Evolutionary conservation across 1,139 yeast species (phyloP).

Genomic region (Lodderomyces beijingensis): DNA sequence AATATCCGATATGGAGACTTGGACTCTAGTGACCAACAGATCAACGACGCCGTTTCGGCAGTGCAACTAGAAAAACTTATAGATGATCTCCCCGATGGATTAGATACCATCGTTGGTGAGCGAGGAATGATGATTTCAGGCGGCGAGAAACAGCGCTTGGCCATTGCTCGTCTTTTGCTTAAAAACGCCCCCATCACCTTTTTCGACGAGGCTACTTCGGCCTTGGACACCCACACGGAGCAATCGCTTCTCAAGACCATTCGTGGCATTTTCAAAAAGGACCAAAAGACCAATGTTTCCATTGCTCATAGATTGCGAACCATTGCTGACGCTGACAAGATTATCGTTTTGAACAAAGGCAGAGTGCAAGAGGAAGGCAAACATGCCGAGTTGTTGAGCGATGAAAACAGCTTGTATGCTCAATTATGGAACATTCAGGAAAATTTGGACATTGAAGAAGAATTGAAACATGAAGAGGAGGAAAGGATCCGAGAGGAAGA

Average conservation of each 20-base stretch:
- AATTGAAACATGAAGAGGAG: slow-evolving; percentile 12
- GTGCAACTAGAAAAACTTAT: slow-evolving; percentile 70
- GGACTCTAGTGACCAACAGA: slow-evolving; percentile 70
- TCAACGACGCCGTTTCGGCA: slow-evolving; percentile 54
- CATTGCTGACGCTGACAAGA: slow-evolving; percentile 90
- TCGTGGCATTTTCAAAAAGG: slow-evolving; percentile 53
- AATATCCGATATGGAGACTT: slow-evolving; percentile 85
- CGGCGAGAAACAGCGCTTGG: slow-evolving; percentile 94
- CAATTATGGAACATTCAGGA: slow-evolving; percentile 93
- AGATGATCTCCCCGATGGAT: slow-evolving; percentile 74
- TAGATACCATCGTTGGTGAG: slow-evolving; percentile 90
- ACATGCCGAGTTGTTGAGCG: slow-evolving; percentile 56
- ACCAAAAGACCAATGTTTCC: slow-evolving; percentile 70
- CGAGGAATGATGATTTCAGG: slow-evolving; percentile 98
- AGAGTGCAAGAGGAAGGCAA: slow-evolving; percentile 83
- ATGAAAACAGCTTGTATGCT: slow-evolving; percentile 58
- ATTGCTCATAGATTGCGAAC: slow-evolving; percentile 94
- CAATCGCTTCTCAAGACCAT: slow-evolving; percentile 76
- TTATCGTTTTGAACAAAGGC: slow-evolving; percentile 81
- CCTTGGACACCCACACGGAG: slow-evolving; percentile 94
- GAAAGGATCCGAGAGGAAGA: slow-evolving; percentile 1
- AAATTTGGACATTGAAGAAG: slow-evolving; percentile 50
- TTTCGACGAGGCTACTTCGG: slow-evolving; percentile 96
- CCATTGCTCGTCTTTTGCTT: slow-evolving; percentile 81
- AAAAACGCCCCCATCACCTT: slow-evolving; percentile 88